phyloP scores from a whole-genome alignment of 257 asterid genomes.

The Scutellaria galericulata region DNA sequence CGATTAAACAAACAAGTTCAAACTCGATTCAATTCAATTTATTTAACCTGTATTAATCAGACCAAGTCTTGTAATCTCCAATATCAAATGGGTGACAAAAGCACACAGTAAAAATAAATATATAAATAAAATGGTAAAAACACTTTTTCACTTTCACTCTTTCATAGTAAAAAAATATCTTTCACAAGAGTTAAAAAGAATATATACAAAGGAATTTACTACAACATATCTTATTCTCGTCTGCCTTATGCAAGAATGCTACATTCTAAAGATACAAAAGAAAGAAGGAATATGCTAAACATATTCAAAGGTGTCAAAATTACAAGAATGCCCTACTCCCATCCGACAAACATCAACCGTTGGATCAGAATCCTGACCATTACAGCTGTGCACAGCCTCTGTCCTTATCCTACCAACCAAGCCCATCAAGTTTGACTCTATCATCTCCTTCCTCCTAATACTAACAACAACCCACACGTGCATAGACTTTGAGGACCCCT shows the following conservation, averaged over 20 bases:
- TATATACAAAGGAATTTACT: conserved; percentile 40
- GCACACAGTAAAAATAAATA: not conserved
- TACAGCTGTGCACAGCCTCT: conserved; percentile 18
- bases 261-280: conserved; percentile 37
- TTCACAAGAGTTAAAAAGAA: not conserved
- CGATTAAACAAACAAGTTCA: no score
- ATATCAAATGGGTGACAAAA: no score
- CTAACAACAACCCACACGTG: conserved; percentile 15
- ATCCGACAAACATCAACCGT: not conserved
- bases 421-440: conserved; percentile 41
- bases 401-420: conserved; percentile 27
- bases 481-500: conserved; percentile 23
- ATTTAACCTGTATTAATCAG: no score
- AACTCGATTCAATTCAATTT: no score
- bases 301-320: conserved; percentile 28
- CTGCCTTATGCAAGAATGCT: conserved; percentile 38
- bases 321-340: conserved; percentile 38
- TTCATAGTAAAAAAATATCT: not conserved
- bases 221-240: conserved; percentile 36
- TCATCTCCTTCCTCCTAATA: conserved; percentile 27
- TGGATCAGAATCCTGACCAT: conserved; percentile 14
- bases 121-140: conserved; percentile 2
- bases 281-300: conserved; percentile 42
- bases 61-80: no score
- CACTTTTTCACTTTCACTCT: conserved; percentile 1